These are phyloP conservation scores for Spiromastix sp. DNA, from an alignment of 2,329 filamentous ascomycete species.

Conservation along the genomic window DNA sequence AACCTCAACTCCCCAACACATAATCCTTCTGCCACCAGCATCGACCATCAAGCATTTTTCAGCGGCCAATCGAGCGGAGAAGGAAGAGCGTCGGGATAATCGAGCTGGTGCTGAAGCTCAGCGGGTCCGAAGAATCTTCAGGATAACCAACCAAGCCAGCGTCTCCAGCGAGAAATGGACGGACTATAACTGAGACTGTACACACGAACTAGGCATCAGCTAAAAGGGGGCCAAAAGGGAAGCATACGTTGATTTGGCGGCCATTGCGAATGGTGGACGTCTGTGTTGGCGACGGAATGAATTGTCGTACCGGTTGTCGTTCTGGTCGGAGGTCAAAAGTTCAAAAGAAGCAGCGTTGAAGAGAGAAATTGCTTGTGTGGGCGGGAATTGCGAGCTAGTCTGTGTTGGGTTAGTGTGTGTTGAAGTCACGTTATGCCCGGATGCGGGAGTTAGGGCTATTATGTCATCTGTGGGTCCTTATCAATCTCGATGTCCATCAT, in stretches of 20 bases:
- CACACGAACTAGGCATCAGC: slow-evolving; percentile 29
- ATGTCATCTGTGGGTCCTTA: slow-evolving; percentile 14
- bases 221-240: slow-evolving; percentile 26
- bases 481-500: not conserved
- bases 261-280: slow-evolving; percentile 35
- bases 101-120: slow-evolving; percentile 67
- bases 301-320: slow-evolving; percentile 20
- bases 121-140: slow-evolving; percentile 15
- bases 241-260: slow-evolving; percentile 55
- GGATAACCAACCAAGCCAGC: slow-evolving; percentile 24
- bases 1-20: slow-evolving; percentile 63
- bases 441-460: slow-evolving; percentile 18
- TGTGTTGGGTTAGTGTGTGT: slow-evolving; percentile 6
- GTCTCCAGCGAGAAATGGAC: slow-evolving; percentile 67
- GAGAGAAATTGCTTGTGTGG: slow-evolving; percentile 27
- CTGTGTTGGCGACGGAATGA: slow-evolving; percentile 28
- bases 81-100: slow-evolving; percentile 47
- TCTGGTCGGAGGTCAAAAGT: slow-evolving; percentile 15
- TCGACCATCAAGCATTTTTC: no score
- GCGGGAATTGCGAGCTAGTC: slow-evolving; percentile 16
- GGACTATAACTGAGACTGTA: slow-evolving; percentile 62
- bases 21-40: slow-evolving; percentile 22
- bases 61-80: slow-evolving; percentile 12
- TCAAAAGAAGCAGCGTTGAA: slow-evolving; percentile 9
- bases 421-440: slow-evolving; percentile 4